These are phyloP conservation scores for Halophytophthora polymorphica DNA, from an alignment of 352 stramenopile species.

Conservation along the genomic window DNA sequence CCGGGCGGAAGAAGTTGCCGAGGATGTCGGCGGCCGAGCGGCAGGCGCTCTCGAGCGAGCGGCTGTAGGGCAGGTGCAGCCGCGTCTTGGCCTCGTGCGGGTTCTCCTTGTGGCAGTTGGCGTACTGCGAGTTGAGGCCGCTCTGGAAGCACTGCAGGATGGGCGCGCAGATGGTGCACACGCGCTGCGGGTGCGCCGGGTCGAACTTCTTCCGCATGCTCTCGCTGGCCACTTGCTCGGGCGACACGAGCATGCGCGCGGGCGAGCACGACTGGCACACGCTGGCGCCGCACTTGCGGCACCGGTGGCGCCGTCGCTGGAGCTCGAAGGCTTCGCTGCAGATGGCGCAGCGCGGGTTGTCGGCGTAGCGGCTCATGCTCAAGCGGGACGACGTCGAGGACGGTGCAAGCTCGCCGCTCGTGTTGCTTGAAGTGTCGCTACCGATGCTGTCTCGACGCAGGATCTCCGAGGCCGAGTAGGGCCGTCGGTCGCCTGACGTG, in stretches of 20 bases:
- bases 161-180: constrained; percentile 79
- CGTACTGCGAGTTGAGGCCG: constrained; percentile 63
- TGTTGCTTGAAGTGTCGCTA: constrained; percentile 40
- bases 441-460: constrained; percentile 38
- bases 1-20: constrained; percentile 74
- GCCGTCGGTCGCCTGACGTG: constrained; percentile 26
- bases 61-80: constrained; percentile 69
- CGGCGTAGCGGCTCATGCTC: constrained; percentile 36
- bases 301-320: constrained; percentile 65
- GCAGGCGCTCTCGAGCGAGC: constrained; percentile 75
- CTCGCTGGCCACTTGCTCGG: constrained; percentile 46
- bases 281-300: constrained; percentile 67
- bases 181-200: constrained; percentile 64
- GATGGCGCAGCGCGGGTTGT: constrained; percentile 70
- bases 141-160: constrained; percentile 75
- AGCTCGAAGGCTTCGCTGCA: constrained; percentile 80
- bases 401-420: constrained; percentile 21
- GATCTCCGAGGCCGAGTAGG: constrained; percentile 42
- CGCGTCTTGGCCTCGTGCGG: constrained; percentile 67
- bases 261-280: constrained; percentile 72
- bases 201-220: constrained; percentile 63
- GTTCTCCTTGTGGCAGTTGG: constrained; percentile 83
- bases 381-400: constrained; percentile 22
- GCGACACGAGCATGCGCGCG: constrained; percentile 72
- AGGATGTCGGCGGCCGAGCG: constrained; percentile 74